Conservation (phyloP, 2,329 filamentous ascomycete genomes). For the Monosporascus sp. region DNA sequence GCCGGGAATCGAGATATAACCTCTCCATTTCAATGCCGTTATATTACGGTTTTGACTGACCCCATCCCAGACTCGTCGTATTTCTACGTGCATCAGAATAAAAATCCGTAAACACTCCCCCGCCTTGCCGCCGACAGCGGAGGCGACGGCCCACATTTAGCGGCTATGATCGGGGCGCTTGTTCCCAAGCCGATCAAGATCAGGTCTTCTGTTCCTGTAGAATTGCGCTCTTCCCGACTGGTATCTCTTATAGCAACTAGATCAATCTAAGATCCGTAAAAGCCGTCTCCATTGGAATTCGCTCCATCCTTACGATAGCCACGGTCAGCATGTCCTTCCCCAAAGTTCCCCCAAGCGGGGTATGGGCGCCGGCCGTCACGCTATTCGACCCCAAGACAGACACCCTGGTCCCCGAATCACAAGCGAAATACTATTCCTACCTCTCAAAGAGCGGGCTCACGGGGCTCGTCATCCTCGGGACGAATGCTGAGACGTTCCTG, state of each 20-base stretch:
- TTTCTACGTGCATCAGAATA: background rate
- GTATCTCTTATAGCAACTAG: too few species aligned
- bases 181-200: too few species aligned
- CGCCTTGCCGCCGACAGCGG: background rate
- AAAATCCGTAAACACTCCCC: background rate
- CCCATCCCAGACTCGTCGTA: too few species aligned
- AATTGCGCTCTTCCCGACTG: too few species aligned
- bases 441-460: conserved; percentile 33
- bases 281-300: background rate
- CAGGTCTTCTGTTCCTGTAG: too few species aligned
- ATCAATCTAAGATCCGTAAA: background rate
- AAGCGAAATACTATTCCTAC: conserved; percentile 45
- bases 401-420: conserved; percentile 37
- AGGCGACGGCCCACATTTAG: background rate
- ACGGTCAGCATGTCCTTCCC: conserved; percentile 18
- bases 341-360: conserved; percentile 27
- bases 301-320: background rate
- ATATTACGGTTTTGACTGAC: too few species aligned
- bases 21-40: too few species aligned
- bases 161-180: background rate
- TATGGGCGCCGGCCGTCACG: conserved; percentile 49
- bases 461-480: conserved; percentile 29
- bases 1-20: too few species aligned
- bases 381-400: conserved; percentile 46
- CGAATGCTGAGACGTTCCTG: conserved; percentile 38